Percentiles rank a stretch among this genome's conserved stretches.
These are phyloP conservation scores for Colletotrichum limetticola DNA, from an alignment of 2,329 filamentous ascomycete genomes.

Conservation along the genomic window DNA sequence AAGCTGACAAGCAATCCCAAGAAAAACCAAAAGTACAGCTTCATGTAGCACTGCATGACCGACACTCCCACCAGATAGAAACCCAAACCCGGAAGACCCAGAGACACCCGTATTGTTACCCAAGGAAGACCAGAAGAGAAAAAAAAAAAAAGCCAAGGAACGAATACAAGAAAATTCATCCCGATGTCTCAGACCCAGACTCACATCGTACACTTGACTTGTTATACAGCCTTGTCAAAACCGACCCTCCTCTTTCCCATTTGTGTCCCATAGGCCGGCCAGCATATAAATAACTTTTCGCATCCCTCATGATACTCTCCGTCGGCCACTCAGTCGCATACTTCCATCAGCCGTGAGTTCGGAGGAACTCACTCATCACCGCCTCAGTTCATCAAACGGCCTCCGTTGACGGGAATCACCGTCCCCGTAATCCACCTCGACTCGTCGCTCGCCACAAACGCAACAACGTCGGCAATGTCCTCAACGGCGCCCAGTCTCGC, in stretches of 20 bases:
- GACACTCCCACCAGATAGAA: not conserved
- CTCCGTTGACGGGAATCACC: slow-evolving; percentile 35
- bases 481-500: slow-evolving; percentile 35
- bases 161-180: not conserved
- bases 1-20: not conserved
- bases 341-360: not conserved
- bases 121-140: not conserved
- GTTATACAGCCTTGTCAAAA: slow-evolving; percentile 17
- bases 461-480: slow-evolving; percentile 36
- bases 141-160: not conserved
- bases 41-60: slow-evolving; percentile 18
- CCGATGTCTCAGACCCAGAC: slow-evolving; percentile 26
- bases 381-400: slow-evolving; percentile 32
- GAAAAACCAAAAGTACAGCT: not conserved
- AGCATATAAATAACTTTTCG: not conserved
- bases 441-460: slow-evolving; percentile 35
- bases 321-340: not conserved
- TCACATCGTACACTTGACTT: slow-evolving; percentile 23
- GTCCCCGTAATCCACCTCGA: slow-evolving; percentile 36
- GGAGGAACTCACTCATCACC: not conserved
- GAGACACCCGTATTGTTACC: slow-evolving; percentile 8
- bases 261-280: not conserved
- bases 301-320: not conserved
- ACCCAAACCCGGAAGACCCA: not conserved
- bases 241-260: not conserved